These are phyloP conservation scores for Podaxis sp. DNA, from an alignment of 768 basidiomycete species.

Conservation along the genomic window DNA sequence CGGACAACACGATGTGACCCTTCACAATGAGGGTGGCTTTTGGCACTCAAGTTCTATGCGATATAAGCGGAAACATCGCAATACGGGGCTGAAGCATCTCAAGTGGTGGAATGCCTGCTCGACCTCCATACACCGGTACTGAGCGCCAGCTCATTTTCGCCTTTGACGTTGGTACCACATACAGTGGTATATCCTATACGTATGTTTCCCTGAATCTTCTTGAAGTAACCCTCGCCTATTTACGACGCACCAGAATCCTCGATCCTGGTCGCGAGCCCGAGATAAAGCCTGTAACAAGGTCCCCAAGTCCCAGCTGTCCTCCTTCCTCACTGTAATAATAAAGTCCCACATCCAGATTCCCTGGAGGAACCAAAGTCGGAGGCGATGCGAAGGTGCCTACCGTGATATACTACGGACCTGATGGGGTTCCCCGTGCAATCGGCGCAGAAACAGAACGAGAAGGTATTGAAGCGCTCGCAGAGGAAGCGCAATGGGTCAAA, in stretches of 20 bases:
- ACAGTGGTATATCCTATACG: constrained; percentile 7
- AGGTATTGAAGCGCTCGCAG: constrained; percentile 33
- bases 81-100: no score
- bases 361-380: constrained; percentile 35
- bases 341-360: constrained; percentile 24
- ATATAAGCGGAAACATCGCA: no score
- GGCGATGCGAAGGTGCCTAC: constrained; percentile 46
- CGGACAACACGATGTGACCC: no score
- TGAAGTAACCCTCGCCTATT: not conserved
- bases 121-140: not conserved
- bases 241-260: not conserved
- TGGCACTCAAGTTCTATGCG: no score
- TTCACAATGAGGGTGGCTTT: no score
- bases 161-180: constrained; percentile 3
- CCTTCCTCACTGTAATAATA: not conserved
- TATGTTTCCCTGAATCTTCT: not conserved
- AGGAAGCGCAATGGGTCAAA: constrained; percentile 41
- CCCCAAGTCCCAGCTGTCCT: no score
- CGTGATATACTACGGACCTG: constrained; percentile 40
- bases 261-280: not conserved
- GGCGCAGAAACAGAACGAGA: constrained; percentile 43
- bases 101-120: not conserved
- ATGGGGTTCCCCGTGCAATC: constrained; percentile 33
- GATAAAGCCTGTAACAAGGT: not conserved
- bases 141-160: not conserved